Base-by-base conservation (phyloP, 495 filamentous ascomycete genomes). In the Aspergillus haitiensis region DNA sequence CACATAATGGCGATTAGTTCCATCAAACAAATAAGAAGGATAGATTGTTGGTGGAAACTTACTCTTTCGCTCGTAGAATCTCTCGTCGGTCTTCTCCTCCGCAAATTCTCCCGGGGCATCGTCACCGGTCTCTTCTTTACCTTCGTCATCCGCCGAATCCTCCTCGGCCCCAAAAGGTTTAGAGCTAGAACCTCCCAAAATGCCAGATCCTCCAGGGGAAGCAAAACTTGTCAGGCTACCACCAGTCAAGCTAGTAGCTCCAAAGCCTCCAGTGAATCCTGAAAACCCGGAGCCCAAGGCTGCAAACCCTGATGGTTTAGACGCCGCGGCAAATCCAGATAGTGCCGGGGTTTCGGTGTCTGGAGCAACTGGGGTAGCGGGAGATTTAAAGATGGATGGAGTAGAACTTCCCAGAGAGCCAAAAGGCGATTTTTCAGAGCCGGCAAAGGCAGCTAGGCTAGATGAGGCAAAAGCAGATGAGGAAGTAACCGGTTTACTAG, bases 151-250 rank as follows among this genome's bases (percentile, higher is more conserved):
- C 5, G 75, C 78, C n/a, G 50, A 54, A n/a, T 88, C 85, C 37
- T 82, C 82, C 39, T 83, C 83, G 7, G 88, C 87, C 9, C 92
- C 91, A 64, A 96, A 89, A 0, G 88, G 75, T 71, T 81, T 89
- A 7, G 82, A 76, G 68, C 85, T 84, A 35, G 77, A 61, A 34
- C 75, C 81, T 47, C 81, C 83, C 10, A 83, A 66, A 49, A 84
- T 75, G 35, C 71, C 75, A 39, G 82, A 69, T 34, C 76, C 75
- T 50, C 80, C 84, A 32, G 86, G 83, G 36, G 85, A 85, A 13
- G 86, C 89, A 71, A 95, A 95, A 67, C 78, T 87, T 6, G 78
- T 82, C 13, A 91, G 71, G 15, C 79, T 80, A n/a, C 79, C 80
- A 13, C 82, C 72, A 10, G 72, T 74, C 3, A 76, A 67, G 16